Evolutionary conservation across 2,329 filamentous ascomycete species (phyloP), one percentile per base, ranked within the genome.

Genomic region (Ophiostoma sp.): DNA sequence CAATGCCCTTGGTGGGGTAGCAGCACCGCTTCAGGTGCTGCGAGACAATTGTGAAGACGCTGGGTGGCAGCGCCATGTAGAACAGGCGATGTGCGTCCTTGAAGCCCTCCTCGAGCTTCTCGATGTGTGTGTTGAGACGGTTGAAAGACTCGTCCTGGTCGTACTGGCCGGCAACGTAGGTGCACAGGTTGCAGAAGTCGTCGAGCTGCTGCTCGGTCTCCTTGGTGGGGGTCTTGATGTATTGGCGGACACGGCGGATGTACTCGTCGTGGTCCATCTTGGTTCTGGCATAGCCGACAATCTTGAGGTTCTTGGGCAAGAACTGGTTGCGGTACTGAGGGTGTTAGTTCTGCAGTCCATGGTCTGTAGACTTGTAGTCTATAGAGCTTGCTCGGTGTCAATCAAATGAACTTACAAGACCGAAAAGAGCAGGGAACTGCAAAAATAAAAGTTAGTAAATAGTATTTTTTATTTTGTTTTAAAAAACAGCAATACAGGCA

Each of bases 261-360:
- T 92, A 98, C 81, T 99, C 95, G 74, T 93, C 89, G 78, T 94
- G 93, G 83, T 98, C 94, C 95, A 99, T 99, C 86, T 97, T 97
- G 76, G 95, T 99, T 79, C 95, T 90, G 77, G 95, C 95, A 92
- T 99, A 99, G 84, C 95, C 95, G 77, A 99, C 89, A 79, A 99
- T 97, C 81, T 89, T 92, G 82, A 97, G 93, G 81, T 96, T 93
- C 83, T 96, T 96, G 77, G 89, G 95, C 68, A 99, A 91, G 85
- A 98, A 99, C 82, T 97, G 94, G 85, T 99, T 99, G 79, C 95
- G 93, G 84, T 94, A 97, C 94, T 97, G 15, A 11, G 65, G 11
- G 39, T 2, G 65, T 67, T 67, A 44, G 65, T 44, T 8, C 3
- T n/a, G 27, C 15, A 15, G 23, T 60, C 60, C 36, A 27, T 62